phyloP scores from a whole-genome alignment of 1,284 basidiomycete species.

The Trametes polyzona region DNA sequence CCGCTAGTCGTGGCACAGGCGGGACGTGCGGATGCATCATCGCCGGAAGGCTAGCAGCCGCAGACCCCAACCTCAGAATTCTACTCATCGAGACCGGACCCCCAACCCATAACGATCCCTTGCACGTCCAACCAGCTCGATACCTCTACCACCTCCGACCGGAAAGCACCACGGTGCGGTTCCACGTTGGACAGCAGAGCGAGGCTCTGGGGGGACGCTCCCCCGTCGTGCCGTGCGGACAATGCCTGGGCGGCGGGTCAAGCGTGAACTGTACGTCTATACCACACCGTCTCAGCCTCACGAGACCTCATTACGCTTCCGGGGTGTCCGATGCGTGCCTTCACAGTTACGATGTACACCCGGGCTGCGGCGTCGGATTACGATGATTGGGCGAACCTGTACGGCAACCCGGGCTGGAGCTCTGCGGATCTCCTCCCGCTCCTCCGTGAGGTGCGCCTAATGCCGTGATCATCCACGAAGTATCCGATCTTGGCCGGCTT shows the following conservation, averaged over 20 bases:
- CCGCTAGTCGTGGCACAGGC: conserved; percentile 35
- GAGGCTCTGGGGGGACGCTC: conserved; percentile 48
- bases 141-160: conserved; percentile 45
- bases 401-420: conserved; percentile 59
- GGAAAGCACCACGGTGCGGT: conserved; percentile 45
- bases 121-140: conserved; percentile 55
- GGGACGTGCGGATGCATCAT: conserved; percentile 51
- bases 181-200: conserved; percentile 47
- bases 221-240: conserved; percentile 45
- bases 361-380: conserved; percentile 60
- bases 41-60: conserved; percentile 50
- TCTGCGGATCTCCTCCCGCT: conserved; percentile 54
- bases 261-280: conserved; percentile 54
- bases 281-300: background rate
- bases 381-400: conserved; percentile 53
- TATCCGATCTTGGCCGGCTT: no score
- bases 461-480: no score
- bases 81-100: conserved; percentile 51
- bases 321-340: background rate
- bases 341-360: conserved; percentile 54
- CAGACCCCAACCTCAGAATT: conserved; percentile 48
- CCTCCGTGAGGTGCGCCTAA: conserved; percentile 53
- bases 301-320: no score
- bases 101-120: conserved; percentile 44
- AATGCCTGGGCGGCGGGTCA: conserved; percentile 63